Base-by-base conservation (phyloP, 352 stramenopile species). In the Globisporangium sylvaticum region DNA sequence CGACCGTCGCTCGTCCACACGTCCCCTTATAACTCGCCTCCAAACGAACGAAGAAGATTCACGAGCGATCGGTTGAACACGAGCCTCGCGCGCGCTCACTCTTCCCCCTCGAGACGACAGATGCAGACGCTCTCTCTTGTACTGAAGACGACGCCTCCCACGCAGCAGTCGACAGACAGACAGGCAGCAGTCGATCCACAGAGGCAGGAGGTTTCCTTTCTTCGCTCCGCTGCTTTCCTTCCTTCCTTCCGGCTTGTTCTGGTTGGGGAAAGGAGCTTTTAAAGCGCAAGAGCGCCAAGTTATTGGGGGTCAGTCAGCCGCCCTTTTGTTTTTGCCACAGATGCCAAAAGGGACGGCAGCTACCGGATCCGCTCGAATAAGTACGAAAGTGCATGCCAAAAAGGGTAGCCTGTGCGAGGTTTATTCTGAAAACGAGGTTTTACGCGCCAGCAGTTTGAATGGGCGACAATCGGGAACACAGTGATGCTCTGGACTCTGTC, bases 271-370 rank as follows among this genome's bases (percentile, higher is more conserved):
- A 65, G 44, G 59, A 53, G 44, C 59, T 57, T 65, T 24, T 31
- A 55, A 29, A 39, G 54, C 54, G 54, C 15, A 22, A 22, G 54
- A 29, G 52, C 52, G 59, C 18, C 37, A 42, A 60, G 37, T 48
- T 67, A 52, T 55, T 61, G 50, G 60, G 31, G 50, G 32, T 53
- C 29, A 25, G 55, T 34, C 37, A 22, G 25, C 39, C 58, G 59
- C 59, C 59, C 59, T 65, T 65, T 65, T 64, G 58, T 18, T 52
- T 62, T 57, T 50, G 42, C 42, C 42, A 9, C 42, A 50, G 12
- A 46, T 46, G 37, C 37, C 39, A 48, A 48, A 20, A 14, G 12
- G 12, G 14, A 9, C 22, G 15, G 39, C 5, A 20, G 15, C 18
- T 48, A 48, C 18, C 6, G 39, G 15, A n/a, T 9, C 15, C 42